Conservation (phyloP, 2,329 filamentous ascomycete species). For the Ophiostoma sp. region DNA sequence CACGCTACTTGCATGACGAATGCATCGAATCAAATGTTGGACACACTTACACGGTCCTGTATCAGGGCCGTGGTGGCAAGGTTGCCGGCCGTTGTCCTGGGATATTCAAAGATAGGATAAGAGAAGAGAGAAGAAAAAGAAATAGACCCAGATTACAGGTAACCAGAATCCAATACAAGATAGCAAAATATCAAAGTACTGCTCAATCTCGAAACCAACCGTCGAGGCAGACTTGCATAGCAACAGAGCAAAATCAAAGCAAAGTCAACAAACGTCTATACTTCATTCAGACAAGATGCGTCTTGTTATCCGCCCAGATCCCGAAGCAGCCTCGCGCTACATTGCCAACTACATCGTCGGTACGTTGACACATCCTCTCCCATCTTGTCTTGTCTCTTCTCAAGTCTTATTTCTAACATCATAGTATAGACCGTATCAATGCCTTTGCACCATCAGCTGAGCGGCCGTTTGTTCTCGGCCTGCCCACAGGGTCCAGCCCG, state of each 20-base stretch:
- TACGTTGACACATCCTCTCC: background rate
- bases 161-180: background rate
- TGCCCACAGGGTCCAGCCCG: slow-evolving; percentile 71
- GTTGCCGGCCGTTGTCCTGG: background rate
- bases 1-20: background rate
- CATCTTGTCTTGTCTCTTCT: background rate
- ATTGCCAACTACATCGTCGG: slow-evolving; percentile 71
- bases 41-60: background rate
- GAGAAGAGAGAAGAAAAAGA: background rate
- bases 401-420: background rate
- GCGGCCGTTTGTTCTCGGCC: slow-evolving; percentile 68
- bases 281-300: slow-evolving; percentile 52
- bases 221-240: background rate
- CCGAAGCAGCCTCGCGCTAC: slow-evolving; percentile 62
- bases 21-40: background rate
- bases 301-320: slow-evolving; percentile 69
- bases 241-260: background rate
- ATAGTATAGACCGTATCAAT: slow-evolving; percentile 60
- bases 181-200: too few relatives aligned
- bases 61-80: background rate
- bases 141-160: background rate
- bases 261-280: background rate
- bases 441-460: slow-evolving; percentile 62
- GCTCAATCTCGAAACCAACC: too few relatives aligned
- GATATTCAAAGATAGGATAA: background rate